Evolutionary conservation across 2,329 filamentous ascomycete genomes (phyloP), one percentile per base, ranked within the genome.

Genomic region (Paraphaeosphaeria sporulosa): DNA sequence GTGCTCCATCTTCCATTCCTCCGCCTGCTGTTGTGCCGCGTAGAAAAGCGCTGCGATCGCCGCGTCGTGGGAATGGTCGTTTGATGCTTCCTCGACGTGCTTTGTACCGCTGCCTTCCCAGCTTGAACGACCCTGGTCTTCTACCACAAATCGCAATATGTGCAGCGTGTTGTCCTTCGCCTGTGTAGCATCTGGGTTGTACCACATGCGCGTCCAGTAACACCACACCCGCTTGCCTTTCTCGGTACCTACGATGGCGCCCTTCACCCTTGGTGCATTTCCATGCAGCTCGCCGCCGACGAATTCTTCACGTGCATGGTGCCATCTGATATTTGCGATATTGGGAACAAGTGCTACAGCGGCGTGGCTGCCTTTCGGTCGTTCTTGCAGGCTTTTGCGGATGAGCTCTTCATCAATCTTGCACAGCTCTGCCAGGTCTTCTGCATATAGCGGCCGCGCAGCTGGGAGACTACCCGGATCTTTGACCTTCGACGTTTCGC

Each of bases 241-340:
- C 34, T 79, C 74, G 3, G 72, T 64, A 1, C 83, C 83, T 46
- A 89, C 87, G 1, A 93, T 82, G 2, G 91, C 92, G 15, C 94
- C 94, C 71, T 90, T 90, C 57, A 91, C 80, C 0, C 80, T 71
- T 0, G 91, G 89, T 6, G 73, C 74, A 19, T 81, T 79, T 2
- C 84, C 81, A 65, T 90, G 86, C 6, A 94, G 81, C 63, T 87
- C 84, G 57, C 84, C 83, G 5, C 85, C 86, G 71, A 94, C 89
- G 75, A 91, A 95, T 52, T 93, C 88, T 78, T 97, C 93, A 51
- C 94, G 87, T 60, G 89, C 87, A 75, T 92, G 87, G 76, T 94
- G 90, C 92, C 92, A 96, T 61, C 84, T 79, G 66, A 93, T 84
- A 7, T 88, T 87, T 58, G 89, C 85, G 61, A 86, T 77, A 69